Conservation (phyloP, 805 yeast species). For the Ogataea wickerhamii region DNA sequence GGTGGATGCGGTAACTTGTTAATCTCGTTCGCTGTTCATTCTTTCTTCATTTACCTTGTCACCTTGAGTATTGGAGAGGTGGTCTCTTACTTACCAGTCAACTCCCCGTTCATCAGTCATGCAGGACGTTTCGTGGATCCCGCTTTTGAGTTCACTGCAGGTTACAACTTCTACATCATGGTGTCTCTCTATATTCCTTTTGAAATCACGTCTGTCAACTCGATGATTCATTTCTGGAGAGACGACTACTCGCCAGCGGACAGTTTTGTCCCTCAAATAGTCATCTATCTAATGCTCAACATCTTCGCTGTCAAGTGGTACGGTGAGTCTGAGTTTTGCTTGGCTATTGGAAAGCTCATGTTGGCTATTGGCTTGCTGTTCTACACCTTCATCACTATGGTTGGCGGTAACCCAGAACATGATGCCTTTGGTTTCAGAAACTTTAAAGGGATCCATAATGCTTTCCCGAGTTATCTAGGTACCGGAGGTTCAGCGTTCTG, state of each 20-base stretch:
- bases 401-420: conserved; percentile 79
- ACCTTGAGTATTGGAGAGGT: conserved; percentile 75
- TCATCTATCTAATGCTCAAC: conserved; percentile 59
- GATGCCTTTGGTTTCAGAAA: conserved; percentile 35
- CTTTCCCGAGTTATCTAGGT: conserved; percentile 53
- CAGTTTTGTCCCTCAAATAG: conserved; percentile 61
- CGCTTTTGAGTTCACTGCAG: conserved; percentile 69
- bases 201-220: conserved; percentile 77
- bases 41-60: conserved; percentile 57
- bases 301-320: conserved; percentile 69
- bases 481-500: conserved; percentile 65
- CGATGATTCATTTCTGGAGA: conserved; percentile 79
- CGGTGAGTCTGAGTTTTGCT: conserved; percentile 82
- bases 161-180: conserved; percentile 77
- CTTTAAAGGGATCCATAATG: conserved; percentile 26
- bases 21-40: conserved; percentile 66
- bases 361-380: conserved; percentile 71
- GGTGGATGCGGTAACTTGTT: conserved; percentile 72
- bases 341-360: conserved; percentile 68
- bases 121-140: conserved; percentile 76
- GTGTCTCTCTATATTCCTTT: conserved; percentile 78
- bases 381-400: conserved; percentile 78
- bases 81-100: conserved; percentile 71
- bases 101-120: conserved; percentile 72
- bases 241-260: conserved; percentile 71